Conservation (phyloP, 2,329 filamentous ascomycete species). For the Dactylonectria macrodidyma region DNA sequence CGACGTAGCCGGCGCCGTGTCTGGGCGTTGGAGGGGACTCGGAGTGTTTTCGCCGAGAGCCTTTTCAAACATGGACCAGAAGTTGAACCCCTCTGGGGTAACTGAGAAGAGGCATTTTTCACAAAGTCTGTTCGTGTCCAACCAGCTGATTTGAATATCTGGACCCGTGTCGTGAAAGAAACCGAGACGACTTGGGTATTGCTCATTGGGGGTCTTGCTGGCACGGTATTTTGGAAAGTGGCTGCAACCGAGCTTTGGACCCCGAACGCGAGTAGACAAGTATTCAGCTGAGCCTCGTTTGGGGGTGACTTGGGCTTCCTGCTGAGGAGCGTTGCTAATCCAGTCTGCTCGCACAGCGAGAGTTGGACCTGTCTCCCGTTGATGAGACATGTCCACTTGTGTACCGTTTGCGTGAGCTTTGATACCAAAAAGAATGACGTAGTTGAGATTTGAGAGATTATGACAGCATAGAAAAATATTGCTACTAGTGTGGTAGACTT, state of each 20-base stretch:
- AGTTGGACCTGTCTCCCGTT: neutral
- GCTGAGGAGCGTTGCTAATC: neutral
- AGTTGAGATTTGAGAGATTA: neutral
- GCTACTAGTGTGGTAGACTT: too few species aligned
- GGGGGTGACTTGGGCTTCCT: neutral
- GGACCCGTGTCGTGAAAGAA: slow-evolving; percentile 27
- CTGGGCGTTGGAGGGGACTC: neutral
- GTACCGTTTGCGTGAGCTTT: neutral
- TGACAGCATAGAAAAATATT: neutral
- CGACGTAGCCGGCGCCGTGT: neutral
- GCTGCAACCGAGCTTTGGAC: slow-evolving; percentile 1
- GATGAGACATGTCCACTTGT: neutral
- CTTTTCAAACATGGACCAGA: slow-evolving; percentile 11
- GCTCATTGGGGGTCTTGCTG: neutral
- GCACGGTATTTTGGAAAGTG: slow-evolving; percentile 19
- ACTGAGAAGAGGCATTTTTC: neutral
- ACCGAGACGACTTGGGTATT: slow-evolving; percentile 26
- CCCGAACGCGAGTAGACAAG: slow-evolving; percentile 2
- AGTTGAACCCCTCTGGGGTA: slow-evolving; percentile 19
- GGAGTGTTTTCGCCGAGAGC: neutral
- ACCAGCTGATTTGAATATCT: slow-evolving; percentile 6
- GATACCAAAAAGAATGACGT: too few species aligned
- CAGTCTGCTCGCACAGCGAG: neutral
- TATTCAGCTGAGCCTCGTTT: slow-evolving; percentile 12
- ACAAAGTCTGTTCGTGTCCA: slow-evolving; percentile 29